Evolutionary conservation across 768 basidiomycete genomes (phyloP).

Genomic region (Podaxis carcinomalis): DNA sequence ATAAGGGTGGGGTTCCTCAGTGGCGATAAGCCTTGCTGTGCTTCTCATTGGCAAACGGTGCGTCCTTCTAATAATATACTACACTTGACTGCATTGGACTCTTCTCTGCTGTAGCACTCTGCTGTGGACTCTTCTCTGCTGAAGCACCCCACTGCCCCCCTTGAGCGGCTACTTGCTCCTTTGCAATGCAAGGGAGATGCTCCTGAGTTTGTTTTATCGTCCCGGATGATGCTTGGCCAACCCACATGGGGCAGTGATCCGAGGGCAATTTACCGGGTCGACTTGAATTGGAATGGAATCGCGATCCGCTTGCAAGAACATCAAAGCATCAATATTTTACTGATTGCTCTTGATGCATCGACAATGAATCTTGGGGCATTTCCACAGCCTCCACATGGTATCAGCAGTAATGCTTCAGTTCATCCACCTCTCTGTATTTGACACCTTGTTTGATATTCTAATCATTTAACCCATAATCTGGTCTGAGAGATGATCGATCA

Average conservation of each 20-base stretch:
- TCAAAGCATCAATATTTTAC: constrained; percentile 2
- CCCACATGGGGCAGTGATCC: not conserved
- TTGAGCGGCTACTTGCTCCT: not conserved
- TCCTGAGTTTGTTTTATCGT: not conserved
- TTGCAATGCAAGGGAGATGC: not conserved
- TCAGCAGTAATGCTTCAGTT: not conserved
- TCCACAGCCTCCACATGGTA: constrained; percentile 7
- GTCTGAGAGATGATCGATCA: not conserved
- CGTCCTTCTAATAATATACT: not conserved
- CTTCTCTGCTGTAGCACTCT: not conserved
- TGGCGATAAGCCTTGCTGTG: not conserved
- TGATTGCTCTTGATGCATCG: not conserved
- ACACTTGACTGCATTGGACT: not conserved
- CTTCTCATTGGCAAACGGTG: constrained; percentile 4
- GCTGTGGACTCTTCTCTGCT: not conserved
- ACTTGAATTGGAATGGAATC: not conserved
- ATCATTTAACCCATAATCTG: constrained; percentile 7
- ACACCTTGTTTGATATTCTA: constrained; percentile 14
- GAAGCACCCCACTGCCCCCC: not conserved
- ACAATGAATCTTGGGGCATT: not conserved
- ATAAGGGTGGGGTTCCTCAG: not conserved
- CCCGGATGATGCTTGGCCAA: not conserved
- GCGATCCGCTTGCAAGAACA: not conserved
- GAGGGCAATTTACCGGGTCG: not conserved
- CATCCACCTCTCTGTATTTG: not conserved